Conservation (phyloP, 352 stramenopile genomes). For the Phytophthora lateralis region DNA sequence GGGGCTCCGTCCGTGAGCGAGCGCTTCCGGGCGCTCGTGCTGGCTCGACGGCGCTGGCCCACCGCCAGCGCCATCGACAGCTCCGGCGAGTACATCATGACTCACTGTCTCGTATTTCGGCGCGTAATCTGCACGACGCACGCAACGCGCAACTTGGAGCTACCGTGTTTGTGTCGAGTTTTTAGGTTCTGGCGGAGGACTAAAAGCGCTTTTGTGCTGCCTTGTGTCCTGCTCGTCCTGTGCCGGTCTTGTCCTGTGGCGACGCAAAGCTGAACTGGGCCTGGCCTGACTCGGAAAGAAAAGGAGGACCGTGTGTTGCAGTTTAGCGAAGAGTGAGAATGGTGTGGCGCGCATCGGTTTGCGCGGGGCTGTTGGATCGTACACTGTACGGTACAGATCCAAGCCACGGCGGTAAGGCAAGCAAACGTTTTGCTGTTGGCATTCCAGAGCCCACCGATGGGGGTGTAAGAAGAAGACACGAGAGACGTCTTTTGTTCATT, state of each 20-base stretch:
- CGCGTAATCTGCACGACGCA: conserved; percentile 29
- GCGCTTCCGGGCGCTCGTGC: conserved; percentile 30
- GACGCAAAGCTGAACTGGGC: neutral
- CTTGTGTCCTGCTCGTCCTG: neutral
- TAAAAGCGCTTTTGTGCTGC: neutral
- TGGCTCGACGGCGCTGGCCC: conserved; percentile 24
- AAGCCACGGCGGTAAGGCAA: too few species aligned
- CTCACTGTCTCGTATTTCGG: conserved; percentile 2
- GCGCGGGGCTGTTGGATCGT: neutral
- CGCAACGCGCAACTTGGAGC: conserved; percentile 8
- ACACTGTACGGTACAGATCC: too few species aligned
- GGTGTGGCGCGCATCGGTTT: neutral
- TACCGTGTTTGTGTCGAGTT: neutral
- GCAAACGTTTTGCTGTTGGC: too few species aligned
- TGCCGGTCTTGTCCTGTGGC: too few species aligned
- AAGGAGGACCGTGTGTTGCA: conserved; percentile 4
- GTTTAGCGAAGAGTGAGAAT: neutral
- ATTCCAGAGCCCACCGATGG: too few species aligned
- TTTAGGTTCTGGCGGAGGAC: neutral
- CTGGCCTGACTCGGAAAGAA: conserved; percentile 5
- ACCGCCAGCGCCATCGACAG: conserved; percentile 35
- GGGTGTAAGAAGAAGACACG: neutral
- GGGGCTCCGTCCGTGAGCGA: conserved; percentile 27
- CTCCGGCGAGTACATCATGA: conserved; percentile 44
- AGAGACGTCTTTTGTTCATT: neutral